Evolutionary conservation across 306 rosid species (phyloP), one percentile per base, ranked within the genome.

Genomic region (Lupinus albus): DNA sequence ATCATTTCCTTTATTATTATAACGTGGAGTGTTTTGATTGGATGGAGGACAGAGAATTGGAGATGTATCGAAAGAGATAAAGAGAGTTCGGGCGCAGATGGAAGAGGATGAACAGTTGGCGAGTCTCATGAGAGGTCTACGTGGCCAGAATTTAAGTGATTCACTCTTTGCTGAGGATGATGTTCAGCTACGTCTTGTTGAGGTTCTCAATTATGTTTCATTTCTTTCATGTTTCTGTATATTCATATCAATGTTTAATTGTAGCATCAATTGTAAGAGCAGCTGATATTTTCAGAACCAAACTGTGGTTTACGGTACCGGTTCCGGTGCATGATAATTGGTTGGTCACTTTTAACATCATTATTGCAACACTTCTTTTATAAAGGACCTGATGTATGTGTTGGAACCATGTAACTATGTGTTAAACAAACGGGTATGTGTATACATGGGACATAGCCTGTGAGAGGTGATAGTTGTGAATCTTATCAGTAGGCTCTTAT

Each of bases 61-160:
- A 44, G 94, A 88, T 67, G 97, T 93, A 80, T 93, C 98, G 3
- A 79, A 86, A 78, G 98, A 93, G 68, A 93, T 93, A 49, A 93
- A 89, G 83, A 75, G 96, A 72, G 97, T 93, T 46, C 82, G 98
- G 64, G 98, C 97, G 14, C 98, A 87, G 76, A 89, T 93, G 97
- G 98, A 93, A 78, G 95, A 89, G 64, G 78, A 93, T 25, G 98
- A 93, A 77, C 91, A 93, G 42, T 69, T 93, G 76, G 87, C 98
- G 9, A 57, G 86, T 58, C 96, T 93, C 63, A 93, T 93, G 98
- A 86, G 85, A 83, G 98, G 98, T 54, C 96, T 93, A 11, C 82
- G 98, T 1, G 98, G 98, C 2, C 95, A 87, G 76, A 93, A 88
- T 79, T 73, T 93, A 62, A 87, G 45, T 9, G 98, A 93, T 71